Percentiles rank a stretch among this genome's conserved stretches.
Conservation (phyloP, 2,329 filamentous ascomycete species). For the Fusarium incarnatum region DNA sequence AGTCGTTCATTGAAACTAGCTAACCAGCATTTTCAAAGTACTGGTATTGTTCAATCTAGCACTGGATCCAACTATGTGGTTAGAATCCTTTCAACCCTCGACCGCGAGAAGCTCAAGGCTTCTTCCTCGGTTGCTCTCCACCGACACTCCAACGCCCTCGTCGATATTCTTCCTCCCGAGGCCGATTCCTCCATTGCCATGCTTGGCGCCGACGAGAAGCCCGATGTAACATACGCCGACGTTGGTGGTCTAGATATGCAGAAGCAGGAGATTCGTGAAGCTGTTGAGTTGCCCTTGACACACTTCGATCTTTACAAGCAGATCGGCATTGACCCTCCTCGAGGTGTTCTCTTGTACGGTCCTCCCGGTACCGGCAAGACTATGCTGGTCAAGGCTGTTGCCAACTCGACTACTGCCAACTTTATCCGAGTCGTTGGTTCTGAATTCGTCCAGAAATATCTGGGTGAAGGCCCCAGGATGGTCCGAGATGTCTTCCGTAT, state of each 20-base stretch:
- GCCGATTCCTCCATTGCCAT: constrained; percentile 99
- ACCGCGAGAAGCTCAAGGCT: constrained; percentile 97
- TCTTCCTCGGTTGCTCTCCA: constrained; percentile 97
- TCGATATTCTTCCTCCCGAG: constrained; percentile 98
- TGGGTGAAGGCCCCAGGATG: constrained; percentile 98
- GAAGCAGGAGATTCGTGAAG: constrained; percentile 98
- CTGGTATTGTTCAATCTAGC: constrained; percentile 97
- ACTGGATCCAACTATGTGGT: constrained; percentile 99
- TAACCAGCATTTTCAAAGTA: constrained; percentile 65
- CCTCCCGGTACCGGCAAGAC: constrained; percentile 97
- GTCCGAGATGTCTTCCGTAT: constrained; percentile 99
- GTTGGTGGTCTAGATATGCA: constrained; percentile 99
- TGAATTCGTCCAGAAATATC: constrained; percentile 98
- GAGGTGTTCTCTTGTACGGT: constrained; percentile 94
- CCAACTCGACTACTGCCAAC: constrained; percentile 96
- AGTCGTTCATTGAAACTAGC: constrained; percentile 2
- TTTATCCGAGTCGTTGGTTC: constrained; percentile 99
- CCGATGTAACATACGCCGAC: constrained; percentile 97
- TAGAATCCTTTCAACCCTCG: constrained; percentile 96
- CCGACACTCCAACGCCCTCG: constrained; percentile 96
- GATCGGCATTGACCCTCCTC: constrained; percentile 97
- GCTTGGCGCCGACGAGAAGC: constrained; percentile 96
- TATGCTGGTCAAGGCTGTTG: constrained; percentile 97
- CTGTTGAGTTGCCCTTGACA: constrained; percentile 94
- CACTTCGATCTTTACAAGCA: constrained; percentile 99